Evolutionary conservation across 768 basidiomycete species (phyloP).

Genomic region (Trametes meyenii): DNA sequence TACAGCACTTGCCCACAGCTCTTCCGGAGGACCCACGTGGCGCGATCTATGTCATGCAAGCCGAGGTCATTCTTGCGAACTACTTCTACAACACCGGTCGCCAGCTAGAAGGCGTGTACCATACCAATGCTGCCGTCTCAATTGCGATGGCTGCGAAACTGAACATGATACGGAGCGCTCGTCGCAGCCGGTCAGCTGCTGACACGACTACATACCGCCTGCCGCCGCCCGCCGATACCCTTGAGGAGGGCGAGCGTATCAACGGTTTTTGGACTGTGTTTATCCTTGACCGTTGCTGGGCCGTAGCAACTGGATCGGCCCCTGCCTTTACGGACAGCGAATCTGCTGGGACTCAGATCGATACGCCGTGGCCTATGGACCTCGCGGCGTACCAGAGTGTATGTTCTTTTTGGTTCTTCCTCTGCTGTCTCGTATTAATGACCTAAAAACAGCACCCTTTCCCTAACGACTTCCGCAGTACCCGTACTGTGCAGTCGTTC

Average conservation of each 20-base stretch:
- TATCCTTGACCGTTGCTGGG: conserved; percentile 58
- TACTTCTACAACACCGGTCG: conserved; percentile 66
- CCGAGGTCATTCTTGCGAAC: conserved; percentile 61
- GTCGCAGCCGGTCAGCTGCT: conserved; percentile 28
- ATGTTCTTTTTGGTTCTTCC: neutral
- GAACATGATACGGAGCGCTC: conserved; percentile 32
- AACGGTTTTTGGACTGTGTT: conserved; percentile 69
- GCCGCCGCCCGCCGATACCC: conserved; percentile 42
- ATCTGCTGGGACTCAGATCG: conserved; percentile 39
- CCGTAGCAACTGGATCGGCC: conserved; percentile 55
- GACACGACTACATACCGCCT: conserved; percentile 30
- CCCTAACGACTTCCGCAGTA: conserved; percentile 46
- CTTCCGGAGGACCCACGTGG: conserved; percentile 36
- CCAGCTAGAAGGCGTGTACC: conserved; percentile 60
- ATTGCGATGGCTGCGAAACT: conserved; percentile 33
- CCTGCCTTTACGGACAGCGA: conserved; percentile 59
- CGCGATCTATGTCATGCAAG: conserved; percentile 38
- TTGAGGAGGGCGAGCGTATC: conserved; percentile 70
- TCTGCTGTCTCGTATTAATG: conserved; percentile 41
- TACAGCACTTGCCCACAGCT: conserved; percentile 51
- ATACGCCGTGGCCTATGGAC: conserved; percentile 43
- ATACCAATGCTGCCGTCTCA: conserved; percentile 46
- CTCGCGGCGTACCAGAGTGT: conserved; percentile 39
- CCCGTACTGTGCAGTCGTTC: conserved; percentile 53
- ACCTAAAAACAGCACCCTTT: conserved; percentile 44